Percentiles rank a stretch among this genome's conserved stretches.
Evolutionary conservation across 2,329 filamentous ascomycete genomes (phyloP).

Genomic region (Aspergillus quadrilineatus): DNA sequence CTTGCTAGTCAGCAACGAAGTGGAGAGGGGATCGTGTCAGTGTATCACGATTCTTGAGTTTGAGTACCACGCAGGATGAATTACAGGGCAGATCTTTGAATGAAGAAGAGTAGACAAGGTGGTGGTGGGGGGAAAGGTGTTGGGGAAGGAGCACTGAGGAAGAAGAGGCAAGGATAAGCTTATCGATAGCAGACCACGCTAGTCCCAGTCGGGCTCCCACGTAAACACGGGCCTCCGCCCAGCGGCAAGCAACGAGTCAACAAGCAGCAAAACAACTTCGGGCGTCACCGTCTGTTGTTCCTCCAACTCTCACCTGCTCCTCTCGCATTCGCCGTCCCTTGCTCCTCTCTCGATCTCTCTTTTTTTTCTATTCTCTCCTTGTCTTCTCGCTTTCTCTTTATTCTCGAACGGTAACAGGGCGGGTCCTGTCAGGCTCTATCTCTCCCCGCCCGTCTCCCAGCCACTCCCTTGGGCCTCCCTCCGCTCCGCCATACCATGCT

Average conservation of each 20-base stretch:
- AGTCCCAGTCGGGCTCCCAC: conserved; percentile 35
- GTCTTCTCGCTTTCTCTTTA: conserved; percentile 11
- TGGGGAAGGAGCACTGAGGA: background rate
- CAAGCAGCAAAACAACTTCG: conserved; percentile 27
- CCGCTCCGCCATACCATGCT: conserved; percentile 14
- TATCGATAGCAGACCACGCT: conserved; percentile 43
- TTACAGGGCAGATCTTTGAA: background rate
- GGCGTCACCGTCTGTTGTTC: conserved; percentile 34
- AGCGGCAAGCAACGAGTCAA: background rate
- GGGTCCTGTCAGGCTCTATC: conserved; percentile 9
- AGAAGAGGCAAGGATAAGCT: conserved; percentile 32
- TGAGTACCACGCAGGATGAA: too few relatives aligned
- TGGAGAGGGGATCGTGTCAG: too few relatives aligned
- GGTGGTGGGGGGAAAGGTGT: background rate
- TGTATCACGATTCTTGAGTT: too few relatives aligned
- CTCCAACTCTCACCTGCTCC: conserved; percentile 10
- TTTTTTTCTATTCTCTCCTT: conserved; percentile 12
- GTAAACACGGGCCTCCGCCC: conserved; percentile 34
- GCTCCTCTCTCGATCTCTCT: conserved; percentile 13
- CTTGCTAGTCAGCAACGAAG: too few relatives aligned
- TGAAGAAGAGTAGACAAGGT: background rate
- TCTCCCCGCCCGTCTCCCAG: conserved; percentile 7
- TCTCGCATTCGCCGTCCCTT: conserved; percentile 8
- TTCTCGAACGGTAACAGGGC: conserved; percentile 2
- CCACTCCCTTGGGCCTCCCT: background rate